Evolutionary conservation across 495 filamentous ascomycete species (phyloP).

Genomic region (Penicillium subrubescens): DNA sequence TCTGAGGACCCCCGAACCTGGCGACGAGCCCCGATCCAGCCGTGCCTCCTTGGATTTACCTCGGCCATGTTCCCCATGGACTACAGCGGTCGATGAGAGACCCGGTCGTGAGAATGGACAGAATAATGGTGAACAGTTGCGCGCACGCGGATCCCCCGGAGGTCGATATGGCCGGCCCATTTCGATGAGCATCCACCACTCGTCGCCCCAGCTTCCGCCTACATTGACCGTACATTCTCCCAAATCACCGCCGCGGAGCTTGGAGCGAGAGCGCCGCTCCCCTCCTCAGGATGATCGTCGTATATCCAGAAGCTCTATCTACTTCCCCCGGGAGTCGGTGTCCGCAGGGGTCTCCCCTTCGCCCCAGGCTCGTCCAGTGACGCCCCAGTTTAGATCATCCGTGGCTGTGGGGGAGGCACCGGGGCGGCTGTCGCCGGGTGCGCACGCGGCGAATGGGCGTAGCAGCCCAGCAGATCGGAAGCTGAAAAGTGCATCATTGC

Average conservation of each 20-base stretch:
- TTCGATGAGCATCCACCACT: conserved; percentile 54
- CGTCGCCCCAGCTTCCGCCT: conserved; percentile 65
- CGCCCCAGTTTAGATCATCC: conserved; percentile 50
- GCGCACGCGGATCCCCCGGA: conserved; percentile 35
- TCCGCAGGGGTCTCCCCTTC: conserved; percentile 43
- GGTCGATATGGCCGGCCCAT: conserved; percentile 43
- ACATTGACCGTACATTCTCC: conserved; percentile 75
- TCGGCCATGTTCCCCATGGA: conserved; percentile 47
- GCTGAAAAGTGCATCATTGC: conserved; percentile 47
- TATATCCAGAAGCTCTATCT: conserved; percentile 29
- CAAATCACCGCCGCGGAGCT: conserved; percentile 64
- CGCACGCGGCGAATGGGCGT: conserved; percentile 27
- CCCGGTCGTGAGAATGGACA: conserved; percentile 23
- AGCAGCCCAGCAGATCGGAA: conserved; percentile 34
- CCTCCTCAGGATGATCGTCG: conserved; percentile 29
- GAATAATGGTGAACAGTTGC: conserved; percentile 29
- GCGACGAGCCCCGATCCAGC: conserved; percentile 48
- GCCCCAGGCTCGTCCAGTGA: conserved; percentile 47
- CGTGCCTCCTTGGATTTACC: conserved; percentile 57
- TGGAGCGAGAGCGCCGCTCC: conserved; percentile 14
- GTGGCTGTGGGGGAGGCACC: conserved; percentile 55
- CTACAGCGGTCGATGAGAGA: conserved; percentile 33
- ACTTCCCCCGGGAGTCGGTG: conserved; percentile 32
- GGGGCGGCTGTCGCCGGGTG: conserved; percentile 51
- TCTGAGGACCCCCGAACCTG: conserved; percentile 41